Evolutionary conservation across 805 yeast species (phyloP), one percentile per base, ranked within the genome.

Genomic region (Saccharomyces cerevisiae): DNA sequence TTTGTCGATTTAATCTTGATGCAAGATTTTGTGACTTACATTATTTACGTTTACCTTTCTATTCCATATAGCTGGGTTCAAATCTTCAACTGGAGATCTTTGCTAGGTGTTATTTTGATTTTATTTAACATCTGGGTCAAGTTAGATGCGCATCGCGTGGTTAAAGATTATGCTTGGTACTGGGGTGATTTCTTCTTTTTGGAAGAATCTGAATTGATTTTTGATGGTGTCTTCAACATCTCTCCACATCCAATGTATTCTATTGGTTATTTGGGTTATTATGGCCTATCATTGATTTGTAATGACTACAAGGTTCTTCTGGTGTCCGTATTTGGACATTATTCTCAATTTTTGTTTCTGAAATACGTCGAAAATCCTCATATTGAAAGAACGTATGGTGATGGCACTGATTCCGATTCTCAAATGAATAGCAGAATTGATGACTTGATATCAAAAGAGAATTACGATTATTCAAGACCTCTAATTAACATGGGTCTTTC

Each of bases 241-340:
- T 88, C 90, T 14, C 96, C 96, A 21, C 96, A 88, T 66, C 96
- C 96, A 52, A 88, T 88, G 96, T 88, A 88, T 68, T 86, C 95
- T 0, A 85, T 89, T 54, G 96, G 96, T 6, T 88, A 88, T 65
- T 80, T 88, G 53, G 96, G 96, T 1, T 88, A 86, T 71, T 88
- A 88, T 64, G 96, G 96, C 0, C 80, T 87, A 63, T 89, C 92
- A 0, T 73, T 88, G 58, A 83, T 88, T 61, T 77, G 91, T 4
- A 84, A 87, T 58, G 83, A 89, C 26, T 86, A 87, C 62, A 77
- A 84, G 8, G 83, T 88, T 5, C 75, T 88, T 57, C 70, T 79
- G 14, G 84, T 85, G 30, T 87, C 95, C 0, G 71, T 87, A 14
- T 69, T 81, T 55, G 96, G 94, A 10, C 96, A 88, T 69, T 78